Evolutionary conservation across 768 basidiomycete genomes (phyloP).

Genomic region (Kwoniella bestiolae): DNA sequence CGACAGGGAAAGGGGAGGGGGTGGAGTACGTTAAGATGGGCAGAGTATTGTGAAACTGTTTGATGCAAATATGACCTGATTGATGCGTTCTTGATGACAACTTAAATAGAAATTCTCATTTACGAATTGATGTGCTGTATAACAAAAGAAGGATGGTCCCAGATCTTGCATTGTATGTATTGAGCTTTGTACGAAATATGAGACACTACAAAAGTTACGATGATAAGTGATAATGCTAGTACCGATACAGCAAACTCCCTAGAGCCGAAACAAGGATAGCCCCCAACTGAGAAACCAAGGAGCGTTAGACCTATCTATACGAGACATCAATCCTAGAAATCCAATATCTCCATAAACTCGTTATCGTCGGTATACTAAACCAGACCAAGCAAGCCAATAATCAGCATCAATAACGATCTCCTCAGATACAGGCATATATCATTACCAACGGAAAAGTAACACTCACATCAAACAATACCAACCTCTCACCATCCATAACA

Average conservation of each 20-base stretch:
- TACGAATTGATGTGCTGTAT: too few species aligned
- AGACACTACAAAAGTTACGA: not conserved
- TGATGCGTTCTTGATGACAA: too few species aligned
- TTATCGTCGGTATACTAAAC: conserved; percentile 26
- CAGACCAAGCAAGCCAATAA: conserved; percentile 33
- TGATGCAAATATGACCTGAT: not conserved
- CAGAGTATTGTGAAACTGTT: conserved; percentile 7
- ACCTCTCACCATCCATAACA: conserved; percentile 44
- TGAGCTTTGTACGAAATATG: not conserved
- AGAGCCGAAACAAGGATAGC: too few species aligned
- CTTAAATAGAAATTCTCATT: too few species aligned
- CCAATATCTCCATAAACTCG: conserved; percentile 24
- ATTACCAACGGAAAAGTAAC: not conserved
- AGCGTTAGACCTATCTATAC: too few species aligned
- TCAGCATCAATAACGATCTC: not conserved
- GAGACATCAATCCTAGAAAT: conserved; percentile 17
- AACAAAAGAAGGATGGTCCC: too few species aligned
- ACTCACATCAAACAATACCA: conserved; percentile 48
- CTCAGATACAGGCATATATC: too few species aligned
- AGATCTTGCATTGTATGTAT: too few species aligned
- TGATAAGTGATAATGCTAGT: not conserved
- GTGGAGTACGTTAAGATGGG: conserved; percentile 39
- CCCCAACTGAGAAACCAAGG: too few species aligned
- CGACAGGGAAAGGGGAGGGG: conserved; percentile 22
- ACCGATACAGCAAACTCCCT: too few species aligned